A percentile compares a stretch with the other conserved stretches of the same genome.
Conservation (phyloP, 2,329 filamentous ascomycete genomes). For the Mycosphaerella arachidis region DNA sequence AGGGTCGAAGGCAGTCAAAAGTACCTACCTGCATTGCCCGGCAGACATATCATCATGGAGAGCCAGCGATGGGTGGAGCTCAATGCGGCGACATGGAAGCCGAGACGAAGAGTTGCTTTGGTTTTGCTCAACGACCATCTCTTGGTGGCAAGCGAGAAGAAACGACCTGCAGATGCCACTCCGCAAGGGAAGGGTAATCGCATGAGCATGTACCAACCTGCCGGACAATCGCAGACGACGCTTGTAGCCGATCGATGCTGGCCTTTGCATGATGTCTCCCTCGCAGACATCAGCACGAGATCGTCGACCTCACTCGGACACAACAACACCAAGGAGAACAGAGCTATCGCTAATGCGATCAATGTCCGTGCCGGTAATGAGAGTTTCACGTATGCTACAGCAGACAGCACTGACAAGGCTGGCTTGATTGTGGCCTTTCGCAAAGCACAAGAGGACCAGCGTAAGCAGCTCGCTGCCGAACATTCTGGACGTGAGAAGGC, state of each 20-base stretch:
- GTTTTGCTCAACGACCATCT: slow-evolving; percentile 93
- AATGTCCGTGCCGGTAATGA: slow-evolving; percentile 86
- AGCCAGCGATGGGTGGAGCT: slow-evolving; percentile 92
- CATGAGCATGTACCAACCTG: slow-evolving; percentile 41
- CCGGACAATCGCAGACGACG: slow-evolving; percentile 49
- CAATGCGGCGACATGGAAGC: slow-evolving; percentile 96
- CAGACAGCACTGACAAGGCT: slow-evolving; percentile 68
- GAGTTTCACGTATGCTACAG: slow-evolving; percentile 87
- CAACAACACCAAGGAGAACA: slow-evolving; percentile 46
- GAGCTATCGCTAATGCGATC: slow-evolving; percentile 68
- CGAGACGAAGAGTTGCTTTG: slow-evolving; percentile 80
- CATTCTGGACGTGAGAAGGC: slow-evolving; percentile 76
- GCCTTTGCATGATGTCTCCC: slow-evolving; percentile 86
- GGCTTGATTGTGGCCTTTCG: slow-evolving; percentile 82
- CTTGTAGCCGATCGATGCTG: slow-evolving; percentile 92
- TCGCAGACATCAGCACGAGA: slow-evolving; percentile 71
- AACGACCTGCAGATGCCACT: slow-evolving; percentile 49
- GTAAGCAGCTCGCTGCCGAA: slow-evolving; percentile 78
- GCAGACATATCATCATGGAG: slow-evolving; percentile 91
- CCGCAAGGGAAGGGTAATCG: slow-evolving; percentile 25
- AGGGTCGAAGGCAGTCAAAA: slow-evolving; percentile 97
- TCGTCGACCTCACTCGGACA: slow-evolving; percentile 21
- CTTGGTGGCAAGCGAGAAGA: slow-evolving; percentile 89
- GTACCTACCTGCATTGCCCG: slow-evolving; percentile 82
- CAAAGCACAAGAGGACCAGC: slow-evolving; percentile 86